Percentiles rank a stretch among this genome's conserved stretches.
Evolutionary conservation across 208 protist species (phyloP).

Genomic region (Acanthamoeba culbertsoni): DNA sequence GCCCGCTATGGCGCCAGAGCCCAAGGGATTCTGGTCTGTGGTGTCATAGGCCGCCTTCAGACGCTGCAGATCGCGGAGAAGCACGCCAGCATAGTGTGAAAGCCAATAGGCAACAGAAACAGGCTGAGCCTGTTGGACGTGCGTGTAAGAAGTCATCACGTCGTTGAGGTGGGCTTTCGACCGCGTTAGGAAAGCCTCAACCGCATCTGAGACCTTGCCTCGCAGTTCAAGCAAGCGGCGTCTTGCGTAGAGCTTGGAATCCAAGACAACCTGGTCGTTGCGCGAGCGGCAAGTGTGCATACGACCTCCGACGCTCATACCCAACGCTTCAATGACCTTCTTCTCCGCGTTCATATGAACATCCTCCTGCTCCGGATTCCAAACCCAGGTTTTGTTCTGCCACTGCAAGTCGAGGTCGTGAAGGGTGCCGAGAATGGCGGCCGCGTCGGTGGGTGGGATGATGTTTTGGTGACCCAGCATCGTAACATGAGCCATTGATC

Average conservation of each 20-base stretch:
- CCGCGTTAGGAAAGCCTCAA: not conserved
- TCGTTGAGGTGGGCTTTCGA: not conserved
- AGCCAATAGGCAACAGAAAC: slow-evolving; percentile 48
- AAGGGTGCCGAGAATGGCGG: not conserved
- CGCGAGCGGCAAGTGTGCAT: slow-evolving; percentile 54
- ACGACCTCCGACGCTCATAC: not conserved
- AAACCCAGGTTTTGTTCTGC: not conserved
- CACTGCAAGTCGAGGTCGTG: not conserved
- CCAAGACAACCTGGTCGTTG: slow-evolving; percentile 50
- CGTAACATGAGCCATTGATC: slow-evolving; percentile 2
- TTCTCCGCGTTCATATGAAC: slow-evolving; percentile 56
- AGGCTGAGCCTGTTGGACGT: slow-evolving; percentile 46
- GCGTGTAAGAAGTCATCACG: slow-evolving; percentile 22
- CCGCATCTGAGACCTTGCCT: not conserved
- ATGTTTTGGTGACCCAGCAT: slow-evolving; percentile 13
- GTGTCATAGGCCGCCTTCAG: slow-evolving; percentile 29
- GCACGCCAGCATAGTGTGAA: slow-evolving; percentile 35
- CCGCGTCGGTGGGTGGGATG: not conserved
- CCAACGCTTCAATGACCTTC: slow-evolving; percentile 21
- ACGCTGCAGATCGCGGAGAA: slow-evolving; percentile 22
- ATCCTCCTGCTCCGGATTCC: slow-evolving; percentile 44
- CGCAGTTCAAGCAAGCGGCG: not conserved
- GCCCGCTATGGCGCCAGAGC: slow-evolving; percentile 79
- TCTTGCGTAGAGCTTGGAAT: slow-evolving; percentile 19
- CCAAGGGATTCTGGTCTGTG: slow-evolving; percentile 61